These are phyloP conservation scores for Phaeosphaeriaceae sp. DNA, from an alignment of 2,329 filamentous ascomycete species.

Conservation along the genomic window DNA sequence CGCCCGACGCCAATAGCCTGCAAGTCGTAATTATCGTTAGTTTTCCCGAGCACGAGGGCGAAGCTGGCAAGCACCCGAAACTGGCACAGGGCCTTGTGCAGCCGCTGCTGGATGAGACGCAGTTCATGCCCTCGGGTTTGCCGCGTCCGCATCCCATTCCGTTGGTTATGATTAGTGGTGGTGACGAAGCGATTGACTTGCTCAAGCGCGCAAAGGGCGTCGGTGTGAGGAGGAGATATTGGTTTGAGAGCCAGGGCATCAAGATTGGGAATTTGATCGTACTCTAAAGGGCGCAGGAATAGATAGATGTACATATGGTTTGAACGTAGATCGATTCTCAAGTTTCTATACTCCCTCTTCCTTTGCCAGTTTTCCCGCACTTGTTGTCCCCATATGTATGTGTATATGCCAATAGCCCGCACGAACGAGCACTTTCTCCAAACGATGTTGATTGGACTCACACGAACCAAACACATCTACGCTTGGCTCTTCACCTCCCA, in stretches of 20 bases:
- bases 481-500: too few species aligned
- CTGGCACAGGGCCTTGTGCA: conserved; percentile 53
- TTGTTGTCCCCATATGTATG: too few species aligned
- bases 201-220: conserved; percentile 70
- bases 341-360: too few species aligned
- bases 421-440: too few species aligned
- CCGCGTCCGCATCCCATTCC: conserved; percentile 75
- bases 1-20: conserved; percentile 66
- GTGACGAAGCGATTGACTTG: conserved; percentile 68
- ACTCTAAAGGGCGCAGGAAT: conserved; percentile 43
- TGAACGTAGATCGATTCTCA: too few species aligned
- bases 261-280: conserved; percentile 81
- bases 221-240: conserved; percentile 79
- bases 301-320: neutral
- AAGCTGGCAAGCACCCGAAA: neutral
- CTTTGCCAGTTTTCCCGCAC: too few species aligned
- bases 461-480: too few species aligned
- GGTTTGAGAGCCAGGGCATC: conserved; percentile 80
- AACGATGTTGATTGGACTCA: too few species aligned
- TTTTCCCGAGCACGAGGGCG: conserved; percentile 58
- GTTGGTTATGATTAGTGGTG: conserved; percentile 81
- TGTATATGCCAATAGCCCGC: too few species aligned
- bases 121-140: conserved; percentile 74
- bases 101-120: conserved; percentile 78
- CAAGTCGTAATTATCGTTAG: conserved; percentile 84